Percentiles rank a stretch among this genome's conserved stretches.
These are phyloP conservation scores for Periconia macrospinosa DNA, from an alignment of 2,329 filamentous ascomycete species.

Conservation along the genomic window DNA sequence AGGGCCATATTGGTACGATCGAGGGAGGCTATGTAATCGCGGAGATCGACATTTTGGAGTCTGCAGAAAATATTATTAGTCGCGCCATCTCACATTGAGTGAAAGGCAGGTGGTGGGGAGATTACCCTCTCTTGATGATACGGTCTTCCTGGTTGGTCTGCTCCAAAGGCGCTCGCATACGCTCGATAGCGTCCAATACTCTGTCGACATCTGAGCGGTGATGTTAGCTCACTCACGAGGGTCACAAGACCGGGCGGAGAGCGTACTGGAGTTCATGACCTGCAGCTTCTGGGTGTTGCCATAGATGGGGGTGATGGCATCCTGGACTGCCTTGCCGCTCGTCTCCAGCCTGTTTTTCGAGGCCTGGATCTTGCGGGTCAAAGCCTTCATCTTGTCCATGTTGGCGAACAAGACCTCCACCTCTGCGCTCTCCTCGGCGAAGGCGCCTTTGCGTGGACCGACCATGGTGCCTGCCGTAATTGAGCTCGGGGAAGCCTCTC, in stretches of 20 bases:
- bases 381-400: conserved; percentile 86
- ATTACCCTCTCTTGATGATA: conserved; percentile 78
- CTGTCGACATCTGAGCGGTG: conserved; percentile 75
- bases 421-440: conserved; percentile 68
- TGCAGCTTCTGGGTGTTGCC: conserved; percentile 90
- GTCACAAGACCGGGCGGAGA: not conserved
- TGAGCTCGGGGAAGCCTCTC: conserved; percentile 21
- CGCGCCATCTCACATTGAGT: not conserved
- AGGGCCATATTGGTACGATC: conserved; percentile 88
- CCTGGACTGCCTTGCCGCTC: conserved; percentile 86
- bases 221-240: not conserved
- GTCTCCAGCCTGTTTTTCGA: conserved; percentile 82
- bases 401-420: conserved; percentile 68
- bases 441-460: conserved; percentile 58
- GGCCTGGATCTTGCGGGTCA: conserved; percentile 94
- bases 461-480: conserved; percentile 49
- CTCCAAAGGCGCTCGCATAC: conserved; percentile 85
- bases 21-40: conserved; percentile 84
- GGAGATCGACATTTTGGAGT: conserved; percentile 79
- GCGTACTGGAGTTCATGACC: conserved; percentile 75
- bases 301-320: conserved; percentile 89
- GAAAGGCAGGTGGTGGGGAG: not conserved
- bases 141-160: conserved; percentile 89
- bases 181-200: conserved; percentile 83
- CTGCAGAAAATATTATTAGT: conserved; percentile 38